Evolutionary conservation across 1,284 basidiomycete genomes (phyloP), one percentile per base, ranked within the genome.

Genomic region (Sporisorium sorghi): DNA sequence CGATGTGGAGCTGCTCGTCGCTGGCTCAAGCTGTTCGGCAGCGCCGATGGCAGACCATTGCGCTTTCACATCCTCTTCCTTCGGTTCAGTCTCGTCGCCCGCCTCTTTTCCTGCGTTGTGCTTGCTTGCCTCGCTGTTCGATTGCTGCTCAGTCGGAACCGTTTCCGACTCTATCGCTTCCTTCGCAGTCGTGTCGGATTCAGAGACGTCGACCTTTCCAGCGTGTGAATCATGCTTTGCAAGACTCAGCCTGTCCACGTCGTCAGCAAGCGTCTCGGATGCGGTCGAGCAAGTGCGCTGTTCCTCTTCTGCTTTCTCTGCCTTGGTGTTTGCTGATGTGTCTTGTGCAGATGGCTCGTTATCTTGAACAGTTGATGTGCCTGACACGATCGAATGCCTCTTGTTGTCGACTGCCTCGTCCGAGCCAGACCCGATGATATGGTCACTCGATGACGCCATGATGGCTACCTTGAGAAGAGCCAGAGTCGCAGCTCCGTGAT

Each of bases 361-460:
- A 11, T 24, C 39, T 10, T 47, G 24, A 9, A 12, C 39, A 5
- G 26, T 12, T 12, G 23, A n/a, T 15, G 19, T 42, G 3, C 39
- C 30, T 7, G 49, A 23, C 8, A 37, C 17, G 26, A 15, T 19
- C 30, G 43, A 48, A 7, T 48, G 35, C 17, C 30, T 44, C 21
- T 26, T 52, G 48, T 32, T 47, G 40, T 60, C 58, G 30, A 24
- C 48, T 4, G 28, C 11, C 23, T 60, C 37, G 24, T 48, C 49
- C 15, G 49, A 37, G 11, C 23, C 24, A n/a, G 37, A 14, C 26
- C 24, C 24, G 19, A 15, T n/a, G 4, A 12, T 11, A 42, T 55
- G 48, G 4, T 53, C 67, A 33, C 37, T 55, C 15, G 43, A 26
- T 10, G 61, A 60, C 23, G 44, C 49, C 65, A 68, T 68, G 24